Evolutionary conservation across 257 asterid species (phyloP), one percentile per base, ranked within the genome.

Genomic region (Plantago ovata): DNA sequence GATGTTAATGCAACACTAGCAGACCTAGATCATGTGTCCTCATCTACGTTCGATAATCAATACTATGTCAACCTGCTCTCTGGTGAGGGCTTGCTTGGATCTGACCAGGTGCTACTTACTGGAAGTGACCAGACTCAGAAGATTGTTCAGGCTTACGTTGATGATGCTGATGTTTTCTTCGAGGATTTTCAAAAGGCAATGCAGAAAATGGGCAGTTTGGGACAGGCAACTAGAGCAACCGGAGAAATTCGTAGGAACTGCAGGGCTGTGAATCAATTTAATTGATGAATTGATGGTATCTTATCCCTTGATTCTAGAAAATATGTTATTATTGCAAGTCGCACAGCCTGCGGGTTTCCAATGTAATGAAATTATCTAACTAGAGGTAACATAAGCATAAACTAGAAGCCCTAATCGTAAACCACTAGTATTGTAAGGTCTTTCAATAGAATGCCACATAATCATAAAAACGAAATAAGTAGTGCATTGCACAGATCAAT

Each of bases 221-320:
- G 41, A n/a, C 67, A 72, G 6, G 28, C 21, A 2, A 21, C 59
- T 13, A 79, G 58, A 10, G 92, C 80, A 0, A 75, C 18, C 2
- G 89, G 87, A 7, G 87, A 88, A 56, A 70, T 88, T 43, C 83
- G 95, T 1, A 71, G 48, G 12, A 84, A 82, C 50, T 92, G 96
- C 58, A 75, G 93, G 74, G 56, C 56, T 28, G 58, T 75, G 45
- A 87, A 83, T 71, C 52, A 75, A 32, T 60, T 77, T 13, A 55
- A 36, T 20, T 41, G 13, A 21, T 62, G 48, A 50, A 22, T 49
- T 28, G 50, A 1, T 6, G 8, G 22, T 50, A 16, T 5, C 2
- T 40, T 5, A 6, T 7, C 24, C 7, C 24, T 16, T 9, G 21
- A 10, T 12, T 7, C 20, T 7, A 56, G 36, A 3, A 56, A 39